Evolutionary conservation across 1,139 yeast species (phyloP), one percentile per base, ranked within the genome.

Genomic region (Suhomyces taliae): DNA sequence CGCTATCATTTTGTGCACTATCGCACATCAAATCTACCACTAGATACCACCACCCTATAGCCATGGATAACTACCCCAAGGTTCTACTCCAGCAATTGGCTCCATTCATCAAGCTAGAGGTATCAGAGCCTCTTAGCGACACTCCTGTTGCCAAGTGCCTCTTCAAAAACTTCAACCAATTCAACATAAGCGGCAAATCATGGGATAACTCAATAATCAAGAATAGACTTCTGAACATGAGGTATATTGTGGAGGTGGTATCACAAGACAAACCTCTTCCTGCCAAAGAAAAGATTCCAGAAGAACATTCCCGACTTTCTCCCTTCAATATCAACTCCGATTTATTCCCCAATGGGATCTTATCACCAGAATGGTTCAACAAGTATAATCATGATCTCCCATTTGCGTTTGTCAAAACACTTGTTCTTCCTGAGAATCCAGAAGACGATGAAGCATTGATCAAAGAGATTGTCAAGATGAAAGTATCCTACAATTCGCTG

Each of bases 171-270:
- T 40, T 53, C 37, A 38, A 41, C 27, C 47, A 43, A 27, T 53
- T 51, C 49, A 59, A 64, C 46, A 58, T 73, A 26, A 41, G 53
- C 8, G 53, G 57, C 12, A 53, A 52, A 32, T 49, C 57, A 5
- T 75, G 80, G 80, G 78, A 75, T 53, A 69, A 73, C 48, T 65
- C 66, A 35, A 66, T 74, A 14, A 60, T 75, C 44, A 65, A 64
- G 49, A 71, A 72, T 53, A 55, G 80, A 19, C 57, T 73, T 40
- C 71, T 65, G 65, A 68, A 56, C 37, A 56, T 59, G 27, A 72
- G 67, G 50, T 74, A 65, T 47, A 56, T 69, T 11, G 59, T 74
- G 33, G 54, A 60, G 43, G 56, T 58, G 43, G 47, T 36, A 26
- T 26, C 40, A 10, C 27, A 34, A 8, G 32, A 33, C 3, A 26